Evolutionary conservation across 495 filamentous ascomycete genomes (phyloP).

Genomic region (Hypoxylon lienhwacheense): DNA sequence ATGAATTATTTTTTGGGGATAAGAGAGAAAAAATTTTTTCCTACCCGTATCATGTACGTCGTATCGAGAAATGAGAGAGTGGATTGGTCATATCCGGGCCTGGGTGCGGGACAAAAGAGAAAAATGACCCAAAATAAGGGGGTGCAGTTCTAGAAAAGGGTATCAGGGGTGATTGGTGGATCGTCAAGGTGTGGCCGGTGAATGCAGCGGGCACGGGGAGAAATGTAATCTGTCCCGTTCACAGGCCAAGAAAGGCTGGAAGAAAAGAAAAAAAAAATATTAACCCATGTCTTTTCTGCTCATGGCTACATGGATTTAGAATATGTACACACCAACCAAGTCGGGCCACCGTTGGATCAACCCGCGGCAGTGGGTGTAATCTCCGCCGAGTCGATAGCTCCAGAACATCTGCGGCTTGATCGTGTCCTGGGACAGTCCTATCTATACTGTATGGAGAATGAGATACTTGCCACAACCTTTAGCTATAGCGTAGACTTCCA

Average conservation of each 20-base stretch:
- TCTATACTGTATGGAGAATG: constrained; percentile 28
- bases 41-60: constrained; percentile 40
- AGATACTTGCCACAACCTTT: constrained; percentile 7
- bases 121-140: constrained; percentile 34
- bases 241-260: constrained; percentile 8
- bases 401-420: constrained; percentile 42
- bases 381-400: constrained; percentile 33
- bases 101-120: constrained; percentile 30
- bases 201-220: constrained; percentile 30
- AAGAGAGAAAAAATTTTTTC: constrained; percentile 40
- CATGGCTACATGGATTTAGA: constrained; percentile 34
- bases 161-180: constrained; percentile 25
- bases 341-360: constrained; percentile 39
- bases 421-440: constrained; percentile 21
- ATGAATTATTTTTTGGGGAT: constrained; percentile 39
- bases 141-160: constrained; percentile 42
- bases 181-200: constrained; percentile 41
- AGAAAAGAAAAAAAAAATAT: constrained; percentile 2
- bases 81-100: constrained; percentile 25
- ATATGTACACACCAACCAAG: constrained; percentile 16
- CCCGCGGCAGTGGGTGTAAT: constrained; percentile 43
- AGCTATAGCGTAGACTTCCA: background rate
- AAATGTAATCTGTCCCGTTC: constrained; percentile 22
- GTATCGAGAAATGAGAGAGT: constrained; percentile 41
- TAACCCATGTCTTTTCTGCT: constrained; percentile 11